Conservation (phyloP, 768 basidiomycete species). For the Boletus subparvulus region DNA sequence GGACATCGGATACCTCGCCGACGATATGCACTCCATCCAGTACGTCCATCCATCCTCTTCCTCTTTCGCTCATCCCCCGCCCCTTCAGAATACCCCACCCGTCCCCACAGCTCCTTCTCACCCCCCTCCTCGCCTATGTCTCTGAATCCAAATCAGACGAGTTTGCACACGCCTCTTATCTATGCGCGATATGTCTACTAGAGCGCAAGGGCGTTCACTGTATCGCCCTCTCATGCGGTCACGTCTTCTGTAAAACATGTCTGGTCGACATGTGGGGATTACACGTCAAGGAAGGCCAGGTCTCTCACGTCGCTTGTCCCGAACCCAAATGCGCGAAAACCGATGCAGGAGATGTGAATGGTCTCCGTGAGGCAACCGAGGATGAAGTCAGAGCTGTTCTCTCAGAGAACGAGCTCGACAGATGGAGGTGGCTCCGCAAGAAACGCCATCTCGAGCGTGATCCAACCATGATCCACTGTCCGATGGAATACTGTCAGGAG, state of each 20-base stretch:
- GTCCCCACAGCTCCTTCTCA: constrained; percentile 51
- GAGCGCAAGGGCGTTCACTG: constrained; percentile 75
- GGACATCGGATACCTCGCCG: constrained; percentile 39
- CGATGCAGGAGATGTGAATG: constrained; percentile 22
- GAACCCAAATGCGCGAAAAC: constrained; percentile 74
- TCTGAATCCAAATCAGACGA: constrained; percentile 42
- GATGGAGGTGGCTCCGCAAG: constrained; percentile 79
- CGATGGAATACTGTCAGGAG: constrained; percentile 77
- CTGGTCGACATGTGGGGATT: constrained; percentile 79
- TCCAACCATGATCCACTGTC: constrained; percentile 79
- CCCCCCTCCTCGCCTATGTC: constrained; percentile 51
- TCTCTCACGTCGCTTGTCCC: constrained; percentile 76
- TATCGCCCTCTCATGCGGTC: constrained; percentile 64
- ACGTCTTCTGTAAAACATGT: constrained; percentile 84
- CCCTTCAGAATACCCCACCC: constrained; percentile 47
- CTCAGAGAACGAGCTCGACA: constrained; percentile 56
- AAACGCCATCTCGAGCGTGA: constrained; percentile 76
- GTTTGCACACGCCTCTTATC: constrained; percentile 66
- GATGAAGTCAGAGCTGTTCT: constrained; percentile 75
- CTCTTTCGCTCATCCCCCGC: constrained; percentile 30
- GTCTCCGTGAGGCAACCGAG: constrained; percentile 52
- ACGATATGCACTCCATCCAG: constrained; percentile 33
- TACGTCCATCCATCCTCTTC: constrained; percentile 10
- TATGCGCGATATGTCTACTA: constrained; percentile 75
- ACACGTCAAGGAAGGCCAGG: constrained; percentile 77